A percentile compares a stretch with the other conserved stretches of the same genome.
phyloP scores from a whole-genome alignment of 2,329 filamentous ascomycete genomes.

The Xylariaceae sp. region DNA sequence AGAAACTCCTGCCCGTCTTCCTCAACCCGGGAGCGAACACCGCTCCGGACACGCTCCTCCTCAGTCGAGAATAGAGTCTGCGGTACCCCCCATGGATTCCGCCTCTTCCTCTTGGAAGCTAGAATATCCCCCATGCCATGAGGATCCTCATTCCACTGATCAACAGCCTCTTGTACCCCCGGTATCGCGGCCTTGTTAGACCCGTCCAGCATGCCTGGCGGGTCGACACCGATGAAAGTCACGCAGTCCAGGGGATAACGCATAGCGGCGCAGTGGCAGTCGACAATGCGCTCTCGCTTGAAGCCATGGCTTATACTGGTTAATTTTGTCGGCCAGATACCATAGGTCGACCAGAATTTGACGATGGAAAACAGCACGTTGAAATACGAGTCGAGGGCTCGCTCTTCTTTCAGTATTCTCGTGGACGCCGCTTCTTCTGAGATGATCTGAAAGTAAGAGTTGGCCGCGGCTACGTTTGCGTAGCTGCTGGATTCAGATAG shows the following conservation, averaged over 20 bases:
- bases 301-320: conserved; percentile 66
- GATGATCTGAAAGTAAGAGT: conserved; percentile 42
- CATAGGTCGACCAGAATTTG: conserved; percentile 47
- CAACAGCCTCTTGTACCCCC: conserved; percentile 39
- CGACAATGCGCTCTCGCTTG: conserved; percentile 57
- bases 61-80: conserved; percentile 41
- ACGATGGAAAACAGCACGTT: conserved; percentile 73
- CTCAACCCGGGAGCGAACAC: conserved; percentile 33
- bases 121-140: conserved; percentile 44
- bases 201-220: conserved; percentile 41
- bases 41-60: conserved; percentile 33
- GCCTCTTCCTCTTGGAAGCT: conserved; percentile 41
- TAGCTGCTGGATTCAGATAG: conserved; percentile 61
- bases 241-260: conserved; percentile 44
- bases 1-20: conserved; percentile 38
- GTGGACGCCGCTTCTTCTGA: conserved; percentile 8
- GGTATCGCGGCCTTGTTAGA: conserved; percentile 37
- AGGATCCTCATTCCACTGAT: conserved; percentile 48
- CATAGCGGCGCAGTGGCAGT: conserved; percentile 60
- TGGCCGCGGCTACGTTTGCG: conserved; percentile 44
- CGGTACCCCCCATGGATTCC: conserved; percentile 44
- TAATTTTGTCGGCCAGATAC: conserved; percentile 50
- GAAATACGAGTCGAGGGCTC: conserved; percentile 78
- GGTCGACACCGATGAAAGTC: conserved; percentile 59
- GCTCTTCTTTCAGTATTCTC: conserved; percentile 57